phyloP scores from a whole-genome alignment of 352 stramenopile genomes.

The Globisporangium mamillatum region DNA sequence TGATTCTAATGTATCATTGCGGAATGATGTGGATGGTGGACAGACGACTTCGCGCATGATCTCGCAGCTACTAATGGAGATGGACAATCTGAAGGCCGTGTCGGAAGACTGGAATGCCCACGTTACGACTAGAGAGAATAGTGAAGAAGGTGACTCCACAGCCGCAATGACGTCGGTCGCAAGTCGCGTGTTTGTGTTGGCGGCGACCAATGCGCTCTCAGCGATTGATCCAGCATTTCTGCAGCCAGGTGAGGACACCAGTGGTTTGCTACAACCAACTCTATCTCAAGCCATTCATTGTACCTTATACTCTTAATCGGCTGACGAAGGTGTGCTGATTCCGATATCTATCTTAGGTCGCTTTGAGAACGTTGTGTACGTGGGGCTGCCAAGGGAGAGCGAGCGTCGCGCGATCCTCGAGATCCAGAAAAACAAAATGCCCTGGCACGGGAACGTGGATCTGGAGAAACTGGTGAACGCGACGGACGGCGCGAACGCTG shows the following conservation, averaged over 20 bases:
- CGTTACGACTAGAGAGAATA: background rate
- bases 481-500: constrained; percentile 65
- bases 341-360: constrained; percentile 33
- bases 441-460: constrained; percentile 56
- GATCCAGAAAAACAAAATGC: constrained; percentile 67
- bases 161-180: constrained; percentile 24
- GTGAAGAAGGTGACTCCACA: background rate
- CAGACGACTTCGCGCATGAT: constrained; percentile 83
- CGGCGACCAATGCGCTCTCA: constrained; percentile 70
- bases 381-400: constrained; percentile 49
- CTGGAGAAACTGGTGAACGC: constrained; percentile 42
- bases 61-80: constrained; percentile 81
- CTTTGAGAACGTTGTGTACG: constrained; percentile 83
- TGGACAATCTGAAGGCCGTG: constrained; percentile 65
- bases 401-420: constrained; percentile 67
- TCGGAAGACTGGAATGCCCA: constrained; percentile 40
- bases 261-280: background rate
- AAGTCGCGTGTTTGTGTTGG: constrained; percentile 74
- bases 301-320: background rate
- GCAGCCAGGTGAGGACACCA: constrained; percentile 48
- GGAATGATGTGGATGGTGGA: background rate
- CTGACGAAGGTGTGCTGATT: background rate
- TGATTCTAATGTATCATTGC: background rate
- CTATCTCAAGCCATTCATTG: background rate
- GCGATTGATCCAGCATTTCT: constrained; percentile 82